A percentile compares a stretch with the other conserved stretches of the same genome.
phyloP scores from a whole-genome alignment of 176 grass and related monocot genomes.

The Stipa capillata region DNA sequence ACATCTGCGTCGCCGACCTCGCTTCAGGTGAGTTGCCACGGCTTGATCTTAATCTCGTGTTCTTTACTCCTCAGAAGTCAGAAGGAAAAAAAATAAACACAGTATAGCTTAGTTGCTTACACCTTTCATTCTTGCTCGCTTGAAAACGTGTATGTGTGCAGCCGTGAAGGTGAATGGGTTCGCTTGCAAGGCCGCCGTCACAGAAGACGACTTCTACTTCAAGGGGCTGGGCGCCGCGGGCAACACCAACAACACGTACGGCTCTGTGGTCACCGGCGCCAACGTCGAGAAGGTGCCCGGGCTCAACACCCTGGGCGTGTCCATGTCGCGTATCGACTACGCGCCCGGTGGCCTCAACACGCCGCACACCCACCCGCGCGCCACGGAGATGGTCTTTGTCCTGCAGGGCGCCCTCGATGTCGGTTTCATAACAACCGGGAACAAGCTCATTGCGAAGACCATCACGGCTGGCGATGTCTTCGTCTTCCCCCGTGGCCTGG shows the following conservation, averaged over 20 bases:
- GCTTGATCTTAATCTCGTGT: too few relatives aligned
- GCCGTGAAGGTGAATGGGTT: conserved; percentile 34
- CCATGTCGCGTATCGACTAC: conserved; percentile 41
- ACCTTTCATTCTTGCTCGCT: neutral
- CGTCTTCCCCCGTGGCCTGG: conserved; percentile 21
- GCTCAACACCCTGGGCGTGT: conserved; percentile 33
- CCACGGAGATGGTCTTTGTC: conserved; percentile 40
- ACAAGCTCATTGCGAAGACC: conserved; percentile 14
- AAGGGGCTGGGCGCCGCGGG: conserved; percentile 1
- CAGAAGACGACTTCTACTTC: conserved; percentile 23
- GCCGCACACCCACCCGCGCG: conserved; percentile 43
- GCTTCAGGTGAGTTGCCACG: neutral
- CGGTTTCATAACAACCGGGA: conserved; percentile 30
- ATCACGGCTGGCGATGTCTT: conserved; percentile 4
- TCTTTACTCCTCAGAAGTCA: too few relatives aligned
- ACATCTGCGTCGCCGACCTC: conserved; percentile 43
- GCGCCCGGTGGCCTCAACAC: conserved; percentile 24
- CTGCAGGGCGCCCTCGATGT: conserved; percentile 26
- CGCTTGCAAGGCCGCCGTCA: conserved; percentile 9
- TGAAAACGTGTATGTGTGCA: neutral
- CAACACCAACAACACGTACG: conserved; percentile 10
- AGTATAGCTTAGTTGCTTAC: too few relatives aligned
- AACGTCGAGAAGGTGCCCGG: conserved; percentile 31
- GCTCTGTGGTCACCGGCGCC: conserved; percentile 16
- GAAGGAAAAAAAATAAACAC: neutral